Evolutionary conservation across 2,329 filamentous ascomycete genomes (phyloP).

Genomic region (Fusarium bactridioides): DNA sequence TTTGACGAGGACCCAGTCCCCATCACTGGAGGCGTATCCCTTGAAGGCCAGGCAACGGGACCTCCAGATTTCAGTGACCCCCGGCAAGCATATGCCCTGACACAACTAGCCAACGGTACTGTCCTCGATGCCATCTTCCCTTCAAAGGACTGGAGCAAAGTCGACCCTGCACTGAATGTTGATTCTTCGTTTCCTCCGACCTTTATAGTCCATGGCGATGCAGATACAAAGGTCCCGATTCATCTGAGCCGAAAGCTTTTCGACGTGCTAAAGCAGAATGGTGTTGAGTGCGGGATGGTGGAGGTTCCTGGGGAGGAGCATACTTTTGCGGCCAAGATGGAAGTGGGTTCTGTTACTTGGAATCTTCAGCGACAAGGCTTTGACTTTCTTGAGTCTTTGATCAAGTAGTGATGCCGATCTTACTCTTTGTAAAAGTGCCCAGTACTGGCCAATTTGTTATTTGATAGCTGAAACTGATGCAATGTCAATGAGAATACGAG

Average conservation of each 20-base stretch:
- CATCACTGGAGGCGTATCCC: not conserved
- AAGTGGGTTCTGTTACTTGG: not conserved
- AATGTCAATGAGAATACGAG: not conserved
- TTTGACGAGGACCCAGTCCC: not conserved
- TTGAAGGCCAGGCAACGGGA: not conserved
- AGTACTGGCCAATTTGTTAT: not conserved
- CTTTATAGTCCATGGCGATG: not conserved
- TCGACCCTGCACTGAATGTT: not conserved
- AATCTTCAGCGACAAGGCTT: not conserved
- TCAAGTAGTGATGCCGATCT: accelerated
- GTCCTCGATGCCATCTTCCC: not conserved
- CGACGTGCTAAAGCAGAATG: not conserved
- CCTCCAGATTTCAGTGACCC: not conserved
- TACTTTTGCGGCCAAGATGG: not conserved
- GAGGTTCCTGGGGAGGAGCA: not conserved
- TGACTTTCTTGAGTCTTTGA: not conserved
- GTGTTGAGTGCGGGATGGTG: not conserved
- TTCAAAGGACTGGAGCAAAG: not conserved
- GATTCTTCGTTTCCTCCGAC: not conserved
- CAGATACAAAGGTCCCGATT: not conserved
- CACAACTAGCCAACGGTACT: not conserved
- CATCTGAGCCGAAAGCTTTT: not conserved
- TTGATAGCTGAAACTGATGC: not conserved
- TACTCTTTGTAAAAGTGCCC: not conserved
- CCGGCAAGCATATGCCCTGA: not conserved